Conservation (phyloP, 2,329 filamentous ascomycete genomes). For the Madurella fahalii region DNA sequence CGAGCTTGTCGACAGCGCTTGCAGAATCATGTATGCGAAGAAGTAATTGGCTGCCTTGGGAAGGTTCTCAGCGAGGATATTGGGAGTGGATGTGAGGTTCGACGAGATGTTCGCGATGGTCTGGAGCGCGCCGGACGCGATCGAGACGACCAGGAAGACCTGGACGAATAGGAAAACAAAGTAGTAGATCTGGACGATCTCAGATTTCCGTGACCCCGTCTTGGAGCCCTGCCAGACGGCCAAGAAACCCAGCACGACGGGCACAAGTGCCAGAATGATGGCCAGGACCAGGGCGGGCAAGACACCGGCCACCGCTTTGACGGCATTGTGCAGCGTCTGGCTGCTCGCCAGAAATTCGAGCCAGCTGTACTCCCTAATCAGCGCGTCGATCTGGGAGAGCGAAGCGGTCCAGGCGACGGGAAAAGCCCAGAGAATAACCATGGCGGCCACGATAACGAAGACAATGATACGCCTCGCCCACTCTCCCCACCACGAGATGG, state of each 20-base stretch:
- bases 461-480: constrained; percentile 70
- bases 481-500: constrained; percentile 87
- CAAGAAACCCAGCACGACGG: constrained; percentile 70
- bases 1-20: constrained; percentile 85
- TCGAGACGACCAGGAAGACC: constrained; percentile 86
- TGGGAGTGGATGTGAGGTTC: constrained; percentile 63
- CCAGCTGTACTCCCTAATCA: constrained; percentile 65
- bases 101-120: constrained; percentile 54
- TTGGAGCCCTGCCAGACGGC: constrained; percentile 73
- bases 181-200: constrained; percentile 88
- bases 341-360: constrained; percentile 64
- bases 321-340: constrained; percentile 55
- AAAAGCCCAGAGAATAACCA: constrained; percentile 86
- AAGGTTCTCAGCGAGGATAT: constrained; percentile 70
- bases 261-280: constrained; percentile 75
- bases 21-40: constrained; percentile 97
- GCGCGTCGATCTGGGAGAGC: constrained; percentile 68
- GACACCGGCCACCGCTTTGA: constrained; percentile 72
- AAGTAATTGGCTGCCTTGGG: constrained; percentile 93
- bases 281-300: constrained; percentile 74
- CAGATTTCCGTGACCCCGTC: constrained; percentile 71
- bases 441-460: constrained; percentile 60
- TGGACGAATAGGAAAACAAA: constrained; percentile 94
- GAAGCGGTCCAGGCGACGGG: constrained; percentile 85
- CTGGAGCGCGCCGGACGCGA: constrained; percentile 66